Evolutionary conservation across 2,329 filamentous ascomycete species (phyloP), one percentile per base, ranked within the genome.

Genomic region (Ilyonectria destructans): DNA sequence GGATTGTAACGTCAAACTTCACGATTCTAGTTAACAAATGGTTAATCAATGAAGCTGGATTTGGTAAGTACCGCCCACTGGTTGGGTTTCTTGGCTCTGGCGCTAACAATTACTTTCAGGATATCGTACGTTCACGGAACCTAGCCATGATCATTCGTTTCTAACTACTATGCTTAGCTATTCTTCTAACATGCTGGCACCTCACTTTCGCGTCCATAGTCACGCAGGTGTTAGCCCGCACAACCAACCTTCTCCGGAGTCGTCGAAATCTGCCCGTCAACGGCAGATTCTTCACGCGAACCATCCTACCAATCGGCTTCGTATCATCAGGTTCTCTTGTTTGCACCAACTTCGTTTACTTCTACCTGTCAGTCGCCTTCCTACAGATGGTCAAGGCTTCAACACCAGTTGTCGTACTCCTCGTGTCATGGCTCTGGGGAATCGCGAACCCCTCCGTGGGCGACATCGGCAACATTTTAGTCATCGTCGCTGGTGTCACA

Each of bases 1-100:
- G 93, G 93, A 96, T 97, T 74, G 85, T 93, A 70, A 88, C 96
- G 79, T 95, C 92, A 75, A 95, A 93, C 73, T 87, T 89, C 76
- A 94, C 95, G 70, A 96, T 97, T 78, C 84, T 97, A 67, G 96
- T 96, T 86, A 97, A 97, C 87, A 97, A 97, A 84, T 95, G 92
- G 89, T 89, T 97, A 57, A 87, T 96, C 61, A 89, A 93, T 77
- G 90, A 89, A 67, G 87, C 88, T 75, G 88, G 91, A 61, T 95
- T 95, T 81, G 87, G 91, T 93, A 83, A 85, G 91, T 5, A 15
- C 23, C 29, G n/a, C 23, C 62, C 2, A 21, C 6, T n/a, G 17
- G 6, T 40, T 19, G 8, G 8, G 31, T n/a, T 15, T 23, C 23
- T 55, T 17, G 21, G n/a, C 21, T 4, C 15, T 10, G 9, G 37